phyloP scores from a whole-genome alignment of 352 stramenopile species.

The Globisporangium megalacanthum region DNA sequence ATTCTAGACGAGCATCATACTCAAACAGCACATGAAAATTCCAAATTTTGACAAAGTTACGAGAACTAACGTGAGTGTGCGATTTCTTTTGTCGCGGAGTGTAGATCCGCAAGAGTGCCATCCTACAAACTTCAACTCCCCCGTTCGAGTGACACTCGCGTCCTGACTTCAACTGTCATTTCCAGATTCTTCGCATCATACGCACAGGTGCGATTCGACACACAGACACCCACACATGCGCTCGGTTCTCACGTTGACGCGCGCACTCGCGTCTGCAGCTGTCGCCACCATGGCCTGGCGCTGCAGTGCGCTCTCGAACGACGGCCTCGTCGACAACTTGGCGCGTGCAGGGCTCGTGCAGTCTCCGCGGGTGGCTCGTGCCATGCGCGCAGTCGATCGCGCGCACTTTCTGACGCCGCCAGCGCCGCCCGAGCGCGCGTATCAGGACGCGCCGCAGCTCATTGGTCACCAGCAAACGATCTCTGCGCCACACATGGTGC shows the following conservation, averaged over 20 bases:
- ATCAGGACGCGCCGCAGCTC: slow-evolving; percentile 76
- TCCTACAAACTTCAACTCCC: too few species aligned
- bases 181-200: too few species aligned
- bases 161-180: too few species aligned
- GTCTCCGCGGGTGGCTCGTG: slow-evolving; percentile 46
- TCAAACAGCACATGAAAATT: too few species aligned
- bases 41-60: too few species aligned
- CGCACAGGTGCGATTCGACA: too few species aligned
- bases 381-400: slow-evolving; percentile 79
- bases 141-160: too few species aligned
- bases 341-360: slow-evolving; percentile 57
- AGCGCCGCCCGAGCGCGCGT: slow-evolving; percentile 39
- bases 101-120: neutral
- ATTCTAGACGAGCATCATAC: too few species aligned
- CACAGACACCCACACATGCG: neutral
- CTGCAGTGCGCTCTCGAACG: slow-evolving; percentile 60
- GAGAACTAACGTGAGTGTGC: too few species aligned
- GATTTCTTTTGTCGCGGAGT: too few species aligned
- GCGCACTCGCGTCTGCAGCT: neutral
- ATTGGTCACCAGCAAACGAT: slow-evolving; percentile 87
- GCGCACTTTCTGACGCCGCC: slow-evolving; percentile 35
- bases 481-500: slow-evolving; percentile 87
- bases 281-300: slow-evolving; percentile 51
- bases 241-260: too few species aligned
- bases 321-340: slow-evolving; percentile 72